Conservation (phyloP, 2,329 filamentous ascomycete genomes). For the Nakataea oryzae region DNA sequence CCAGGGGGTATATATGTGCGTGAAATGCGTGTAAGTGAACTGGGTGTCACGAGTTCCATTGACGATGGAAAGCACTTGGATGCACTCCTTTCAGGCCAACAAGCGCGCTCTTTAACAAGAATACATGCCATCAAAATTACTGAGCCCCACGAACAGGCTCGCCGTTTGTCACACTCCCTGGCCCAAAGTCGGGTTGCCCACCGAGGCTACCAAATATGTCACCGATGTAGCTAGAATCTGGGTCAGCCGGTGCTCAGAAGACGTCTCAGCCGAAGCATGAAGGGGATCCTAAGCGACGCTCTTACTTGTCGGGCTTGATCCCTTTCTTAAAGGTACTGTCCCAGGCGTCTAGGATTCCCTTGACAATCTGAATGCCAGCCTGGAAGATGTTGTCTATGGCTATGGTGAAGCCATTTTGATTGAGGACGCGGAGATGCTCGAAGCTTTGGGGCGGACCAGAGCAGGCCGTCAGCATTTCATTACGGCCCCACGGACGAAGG, state of each 20-base stretch:
- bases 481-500: background rate
- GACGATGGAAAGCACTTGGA: too few relatives aligned
- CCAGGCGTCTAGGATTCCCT: conserved; percentile 54
- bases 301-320: conserved; percentile 40
- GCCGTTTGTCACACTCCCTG: conserved; percentile 33
- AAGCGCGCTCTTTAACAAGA: background rate
- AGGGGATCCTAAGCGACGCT: too few relatives aligned
- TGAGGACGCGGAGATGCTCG: conserved; percentile 46
- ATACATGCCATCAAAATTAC: background rate
- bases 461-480: too few relatives aligned
- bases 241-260: background rate
- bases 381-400: conserved; percentile 56
- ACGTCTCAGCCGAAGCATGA: too few relatives aligned
- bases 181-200: conserved; percentile 55
- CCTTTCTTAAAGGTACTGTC: conserved; percentile 45
- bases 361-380: conserved; percentile 54
- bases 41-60: too few relatives aligned
- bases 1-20: background rate
- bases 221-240: conserved; percentile 42
- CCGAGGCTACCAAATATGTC: conserved; percentile 62
- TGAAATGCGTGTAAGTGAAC: too few relatives aligned
- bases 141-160: conserved; percentile 13
- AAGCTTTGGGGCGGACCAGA: background rate
- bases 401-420: conserved; percentile 54
- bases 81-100: background rate